Evolutionary conservation across 768 basidiomycete species (phyloP), one percentile per base, ranked within the genome.

Genomic region (Naganishia friedmannii): DNA sequence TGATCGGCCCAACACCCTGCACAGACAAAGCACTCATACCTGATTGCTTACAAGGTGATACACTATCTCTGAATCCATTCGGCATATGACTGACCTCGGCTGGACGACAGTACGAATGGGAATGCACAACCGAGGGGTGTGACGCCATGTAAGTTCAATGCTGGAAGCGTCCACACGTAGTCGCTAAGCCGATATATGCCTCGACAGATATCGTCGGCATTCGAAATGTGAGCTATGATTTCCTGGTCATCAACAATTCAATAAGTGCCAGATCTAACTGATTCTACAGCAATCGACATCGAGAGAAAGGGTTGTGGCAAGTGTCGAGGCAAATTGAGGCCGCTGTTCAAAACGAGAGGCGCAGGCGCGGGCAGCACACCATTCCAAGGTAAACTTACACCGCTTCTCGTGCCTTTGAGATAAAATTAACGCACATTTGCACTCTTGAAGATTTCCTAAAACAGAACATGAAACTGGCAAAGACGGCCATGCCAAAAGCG

Each of bases 11-110:
- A 23, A 4, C 54, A 6, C 15, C 0, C 10, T 0, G 17, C 39
- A 29, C 42, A 82, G 76, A 84, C 83, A 0, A 82, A 77, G 32
- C 83, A 84, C 66, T 68, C 73, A 5, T 84, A 84, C 73, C 74
- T 78, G 71, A 84, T 84, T 53, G 75, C 76, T 31, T 83, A 82
- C 75, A 82, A 82, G 67, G 70, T 70, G 42, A 48, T 46, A 9
- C 66, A 60, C 67, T 63, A 45, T 42, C 1, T 21, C 69, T 55
- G 10, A 42, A 45, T 54, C 28, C 37, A 13, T 51, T 65, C 12
- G 39, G 29, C 46, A 37, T 53, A 9, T 12, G 34, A 68, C 67
- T 54, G 32, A 74, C 26, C 7, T 32, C 21, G 26, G 37, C 3
- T 63, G 12, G 28, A 37, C 48, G 10, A 23, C 53, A 70, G 71